Evolutionary conservation across 2,329 filamentous ascomycete species (phyloP).

Genomic region (Xylariaceae sp.): DNA sequence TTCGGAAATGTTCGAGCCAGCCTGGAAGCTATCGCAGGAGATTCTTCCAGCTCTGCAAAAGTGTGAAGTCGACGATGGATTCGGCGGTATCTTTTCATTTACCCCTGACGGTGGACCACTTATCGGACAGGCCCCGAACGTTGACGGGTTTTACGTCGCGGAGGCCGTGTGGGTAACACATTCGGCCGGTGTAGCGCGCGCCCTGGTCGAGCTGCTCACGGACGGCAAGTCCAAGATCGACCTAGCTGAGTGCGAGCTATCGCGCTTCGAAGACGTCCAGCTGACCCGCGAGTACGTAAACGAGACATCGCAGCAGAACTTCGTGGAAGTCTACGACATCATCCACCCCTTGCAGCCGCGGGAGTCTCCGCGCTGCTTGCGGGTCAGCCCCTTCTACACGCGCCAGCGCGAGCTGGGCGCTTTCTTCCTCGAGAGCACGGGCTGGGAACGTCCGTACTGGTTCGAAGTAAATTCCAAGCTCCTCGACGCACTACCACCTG

Average conservation of each 20-base stretch:
- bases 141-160: constrained; percentile 20
- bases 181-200: constrained; percentile 17
- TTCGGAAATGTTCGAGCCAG: constrained; percentile 15
- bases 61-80: constrained; percentile 16
- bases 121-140: constrained; percentile 14
- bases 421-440: constrained; percentile 15
- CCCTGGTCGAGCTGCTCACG: constrained; percentile 17
- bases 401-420: constrained; percentile 19
- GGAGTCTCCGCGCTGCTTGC: constrained; percentile 14
- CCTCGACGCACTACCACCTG: constrained; percentile 6
- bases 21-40: constrained; percentile 18
- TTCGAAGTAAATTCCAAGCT: constrained; percentile 17
- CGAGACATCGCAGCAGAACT: constrained; percentile 18
- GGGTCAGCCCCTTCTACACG: constrained; percentile 14
- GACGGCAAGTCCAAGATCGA: constrained; percentile 16
- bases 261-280: constrained; percentile 18
- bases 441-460: constrained; percentile 18
- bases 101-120: constrained; percentile 17
- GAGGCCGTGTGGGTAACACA: constrained; percentile 21
- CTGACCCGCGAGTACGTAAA: constrained; percentile 14
- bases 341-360: constrained; percentile 18
- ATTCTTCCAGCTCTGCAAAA: constrained; percentile 15
- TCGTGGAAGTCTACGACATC: constrained; percentile 20
- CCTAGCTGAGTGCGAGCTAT: constrained; percentile 18
- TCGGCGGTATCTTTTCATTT: constrained; percentile 20